Evolutionary conservation across 352 stramenopile species (phyloP), one percentile per base, ranked within the genome.

Genomic region (Phytophthora hybrid): DNA sequence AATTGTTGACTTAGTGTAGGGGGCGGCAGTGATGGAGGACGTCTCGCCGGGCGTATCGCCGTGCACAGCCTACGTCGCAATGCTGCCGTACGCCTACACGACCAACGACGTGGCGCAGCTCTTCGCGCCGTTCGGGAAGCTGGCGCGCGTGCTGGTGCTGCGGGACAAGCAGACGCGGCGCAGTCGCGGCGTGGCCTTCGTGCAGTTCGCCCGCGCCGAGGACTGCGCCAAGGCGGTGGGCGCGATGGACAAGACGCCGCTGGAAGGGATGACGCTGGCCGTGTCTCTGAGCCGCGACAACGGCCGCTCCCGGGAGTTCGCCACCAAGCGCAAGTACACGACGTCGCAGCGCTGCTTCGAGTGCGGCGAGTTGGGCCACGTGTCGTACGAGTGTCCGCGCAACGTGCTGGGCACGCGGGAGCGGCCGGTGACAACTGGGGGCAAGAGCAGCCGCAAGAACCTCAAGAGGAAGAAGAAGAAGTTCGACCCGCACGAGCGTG

Each of bases 71-170:
- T 95, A 97, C 71, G 85, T 97, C n/a, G 81, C 90, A 23, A 97
- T 96, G 90, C 83, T 97, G 49, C 90, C 90, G 72, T 97, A 92
- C 63, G 84, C 85, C 29, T 97, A 95, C 78, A 97, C 89, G 4
- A 95, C 89, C 59, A 97, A 90, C 72, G 90, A 96, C 70, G 87
- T 97, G 18, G 90, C 88, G 41, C 89, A 97, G 74, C 80, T 97
- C 19, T 97, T 96, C 61, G 79, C 80, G 19, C 84, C 79, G 5
- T 94, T 92, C 69, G 87, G 90, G 9, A 88, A 87, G 69, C 74
- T 95, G 55, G 88, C 90, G 51, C 84, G 87, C 21, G 88, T 94
- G 49, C 87, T 91, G 59, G 83, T 97, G 19, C 68, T 95, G 62
- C 86, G 87, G 1, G 87, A 97, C 63, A 90, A 89, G 59, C 66